Evolutionary conservation across 768 basidiomycete species (phyloP), one percentile per base, ranked within the genome.

Genomic region (Boletus sensibilis): DNA sequence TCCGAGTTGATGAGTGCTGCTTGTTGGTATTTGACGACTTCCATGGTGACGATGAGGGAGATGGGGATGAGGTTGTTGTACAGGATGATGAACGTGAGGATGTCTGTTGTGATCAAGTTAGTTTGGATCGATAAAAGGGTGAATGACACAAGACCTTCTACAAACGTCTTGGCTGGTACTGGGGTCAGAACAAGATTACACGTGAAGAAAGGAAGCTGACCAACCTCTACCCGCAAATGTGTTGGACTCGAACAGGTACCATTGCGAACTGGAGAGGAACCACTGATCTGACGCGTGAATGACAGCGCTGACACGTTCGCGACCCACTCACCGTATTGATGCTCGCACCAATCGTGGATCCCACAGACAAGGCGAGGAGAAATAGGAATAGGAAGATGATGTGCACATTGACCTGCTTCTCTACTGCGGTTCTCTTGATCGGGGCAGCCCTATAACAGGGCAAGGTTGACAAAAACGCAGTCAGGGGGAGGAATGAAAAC

Each of bases 31-130:
- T 98, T 98, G 76, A 99, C 97, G 34, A 98, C 90, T 77, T 99
- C 97, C 90, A 98, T 98, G 4, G 97, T 98, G 64, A 99, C 97
- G 65, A 98, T 96, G 63, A 99, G 86, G 53, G 96, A 98, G 66
- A 99, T 99, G 4, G 96, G 96, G 58, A 99, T 98, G 64, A 99
- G 82, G 76, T 98, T 99, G 78, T 98, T 98, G 80, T 98, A 98
- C 39, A 98, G 81, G 72, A 99, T 96, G 73, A 98, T 92, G 78
- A 98, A 99, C 11, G 97, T 98, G 38, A 99, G 81, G 55, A 98
- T 93, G 71, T 99, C 96, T 92, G 63, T 55, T 2, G 12, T 8
- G 57, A 57, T 59, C 46, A 50, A 54, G 52, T 52, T 38, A 63
- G 64, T 14, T 11, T 8, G 8, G 14, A 35, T 42, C n/a, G 23